phyloP scores from a whole-genome alignment of 1,284 basidiomycete species.

The Meira miltonrushii region DNA sequence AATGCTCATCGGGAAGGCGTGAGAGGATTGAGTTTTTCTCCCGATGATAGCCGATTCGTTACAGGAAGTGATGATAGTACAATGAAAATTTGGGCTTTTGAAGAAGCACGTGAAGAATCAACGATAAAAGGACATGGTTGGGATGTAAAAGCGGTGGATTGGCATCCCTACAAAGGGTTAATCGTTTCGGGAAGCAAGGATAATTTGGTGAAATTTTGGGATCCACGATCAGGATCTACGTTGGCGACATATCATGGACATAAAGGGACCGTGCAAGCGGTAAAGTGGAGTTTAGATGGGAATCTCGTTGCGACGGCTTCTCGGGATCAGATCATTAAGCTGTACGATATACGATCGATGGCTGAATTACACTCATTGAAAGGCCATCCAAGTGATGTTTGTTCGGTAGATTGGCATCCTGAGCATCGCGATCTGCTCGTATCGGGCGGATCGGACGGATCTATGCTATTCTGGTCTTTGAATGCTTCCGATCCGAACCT shows the following conservation, averaged over 20 bases:
- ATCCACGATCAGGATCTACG: constrained; percentile 60
- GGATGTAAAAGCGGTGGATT: constrained; percentile 97
- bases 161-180: constrained; percentile 93
- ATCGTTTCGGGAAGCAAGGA: constrained; percentile 93
- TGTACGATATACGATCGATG: constrained; percentile 98
- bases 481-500: constrained; percentile 15
- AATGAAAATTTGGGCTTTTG: constrained; percentile 90
- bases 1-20: constrained; percentile 70
- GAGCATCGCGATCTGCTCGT: constrained; percentile 79
- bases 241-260: constrained; percentile 65
- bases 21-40: constrained; percentile 81
- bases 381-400: constrained; percentile 95
- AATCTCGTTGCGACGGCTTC: constrained; percentile 88
- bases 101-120: constrained; percentile 80
- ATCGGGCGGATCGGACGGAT: constrained; percentile 87
- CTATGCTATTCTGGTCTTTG: constrained; percentile 88
- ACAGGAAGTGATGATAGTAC: constrained; percentile 91
- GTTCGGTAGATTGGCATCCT: constrained; percentile 93
- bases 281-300: constrained; percentile 87
- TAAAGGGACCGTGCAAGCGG: constrained; percentile 91
- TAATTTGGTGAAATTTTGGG: constrained; percentile 98
- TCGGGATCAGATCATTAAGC: constrained; percentile 83
- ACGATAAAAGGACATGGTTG: constrained; percentile 88
- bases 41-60: constrained; percentile 84
- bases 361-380: constrained; percentile 84